Base-by-base conservation (phyloP, 192 early-diverging fungal genomes). In the Chytriomyces confervae region DNA sequence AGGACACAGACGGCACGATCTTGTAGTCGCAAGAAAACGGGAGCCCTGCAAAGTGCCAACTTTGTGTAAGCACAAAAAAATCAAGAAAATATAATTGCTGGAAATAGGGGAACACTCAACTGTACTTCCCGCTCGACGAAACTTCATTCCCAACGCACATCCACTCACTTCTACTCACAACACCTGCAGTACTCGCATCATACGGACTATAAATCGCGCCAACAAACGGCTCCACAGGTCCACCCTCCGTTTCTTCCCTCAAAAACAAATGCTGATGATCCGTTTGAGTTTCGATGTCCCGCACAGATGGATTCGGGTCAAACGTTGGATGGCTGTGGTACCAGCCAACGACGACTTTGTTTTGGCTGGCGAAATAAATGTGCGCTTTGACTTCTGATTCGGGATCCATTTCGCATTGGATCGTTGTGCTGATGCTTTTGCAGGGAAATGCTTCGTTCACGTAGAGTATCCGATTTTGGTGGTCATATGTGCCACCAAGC, bases 321-420 rank as follows among this genome's bases (percentile, higher is more conserved):
- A 98, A 98, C 0, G 93, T 93, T 46, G 96, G 96, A 81, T 98
- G 96, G 48, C 95, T 96, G 80, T 98, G 96, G 85, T 96, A 98
- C 96, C 96, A 98, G 64, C 96, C 96, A 45, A 97, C 95, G 0
- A 93, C 92, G 23, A 79, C 79, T 62, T 87, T 86, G 0, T 89
- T 88, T 75, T 85, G 82, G 6, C 78, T 79, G 0, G 82, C 85
- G 81, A 98, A 98, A 20, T 80, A 87, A 51, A 91, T 88, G 9
- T 94, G 87, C 0, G 96, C 96, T 49, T 91, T 86, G 63, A 96
- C 91, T 72, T 98, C 95, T 1, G 92, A 93, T 11, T 80, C 91
- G 27, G 94, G 93, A 76, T 97, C 96, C 93, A 98, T 96, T 78
- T 98, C 96, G 84, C 96, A 98, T 85, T 91, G 93, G 51, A 94